Evolutionary conservation across 2,329 filamentous ascomycete genomes (phyloP), one percentile per base, ranked within the genome.

Genomic region (Lasiodiplodia sp.): DNA sequence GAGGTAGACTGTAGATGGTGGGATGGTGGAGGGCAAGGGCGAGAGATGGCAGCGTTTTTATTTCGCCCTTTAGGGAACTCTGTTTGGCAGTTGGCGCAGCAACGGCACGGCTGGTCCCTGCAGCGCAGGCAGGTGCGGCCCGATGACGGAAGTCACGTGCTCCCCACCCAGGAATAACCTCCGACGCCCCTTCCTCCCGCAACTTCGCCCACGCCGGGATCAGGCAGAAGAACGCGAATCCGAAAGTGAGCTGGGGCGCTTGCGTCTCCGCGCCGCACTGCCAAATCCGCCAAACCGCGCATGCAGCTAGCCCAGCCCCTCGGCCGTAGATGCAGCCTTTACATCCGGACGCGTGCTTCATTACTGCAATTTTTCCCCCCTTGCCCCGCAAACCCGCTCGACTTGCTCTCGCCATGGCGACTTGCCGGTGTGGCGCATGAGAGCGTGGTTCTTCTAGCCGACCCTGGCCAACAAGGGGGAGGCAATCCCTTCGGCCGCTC

Each of bases 51-150:
- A 14, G 38, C 44, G 47, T 68, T 63, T 63, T 68, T 57, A 63
- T 63, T 55, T 57, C 28, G 23, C 66, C 47, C 28, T 63, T 68
- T 68, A 63, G 40, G 66, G 66, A 31, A 68, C 40, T 55, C 34
- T 68, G 66, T 68, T 68, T 68, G 31, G 49, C 16, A 38, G 66
- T 68, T 63, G 66, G 66, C 66, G 37, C 23, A 49, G 66, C 66
- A 68, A 68, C 66, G 3, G 1, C 40, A 5, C 21, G 23, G 0
- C 38, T 12, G 34, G 57, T 21, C 38, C 57, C 57, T 49, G 57
- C 57, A 49, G 23, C 28, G 58, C 38, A 21, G 25, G 57, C 37
- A 44, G 18, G 23, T 18, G 57, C 60, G 44, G 60, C 25, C 60
- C 60, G 60, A 52, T 64, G 44, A 38, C 12, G 14, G 25, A 3